phyloP scores from a whole-genome alignment of 805 yeast species.

The Pichia thaimueangensis region DNA sequence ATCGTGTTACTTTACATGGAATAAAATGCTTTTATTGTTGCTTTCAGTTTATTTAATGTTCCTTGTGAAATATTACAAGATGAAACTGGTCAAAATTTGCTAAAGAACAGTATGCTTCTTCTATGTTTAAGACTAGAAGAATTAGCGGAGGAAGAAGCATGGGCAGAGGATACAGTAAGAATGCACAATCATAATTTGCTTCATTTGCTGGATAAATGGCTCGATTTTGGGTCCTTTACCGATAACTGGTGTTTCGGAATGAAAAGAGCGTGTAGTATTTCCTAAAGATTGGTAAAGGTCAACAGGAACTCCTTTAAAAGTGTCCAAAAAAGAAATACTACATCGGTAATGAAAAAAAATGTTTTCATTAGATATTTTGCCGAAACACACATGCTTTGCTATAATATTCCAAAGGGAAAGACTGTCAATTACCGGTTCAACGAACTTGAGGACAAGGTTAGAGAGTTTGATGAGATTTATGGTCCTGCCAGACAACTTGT shows the following conservation, averaged over 20 bases:
- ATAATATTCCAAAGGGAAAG: neutral
- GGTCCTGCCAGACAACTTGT: neutral
- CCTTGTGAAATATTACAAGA: neutral
- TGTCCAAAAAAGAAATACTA: neutral
- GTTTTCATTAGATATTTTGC: neutral
- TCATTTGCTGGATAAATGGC: neutral
- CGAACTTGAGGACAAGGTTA: neutral
- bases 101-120: neutral
- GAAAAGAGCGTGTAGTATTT: neutral
- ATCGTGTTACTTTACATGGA: no score
- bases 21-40: neutral
- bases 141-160: neutral
- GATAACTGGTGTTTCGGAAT: neutral
- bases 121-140: neutral
- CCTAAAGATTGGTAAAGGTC: neutral
- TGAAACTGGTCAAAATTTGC: neutral
- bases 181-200: neutral
- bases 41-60: neutral
- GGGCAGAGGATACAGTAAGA: neutral
- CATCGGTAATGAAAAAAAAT: neutral
- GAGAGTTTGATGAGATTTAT: neutral
- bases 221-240: neutral
- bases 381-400: neutral
- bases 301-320: neutral
- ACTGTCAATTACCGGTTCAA: no score